phyloP scores from a whole-genome alignment of 352 stramenopile species.

The Phytophthora kernoviae region DNA sequence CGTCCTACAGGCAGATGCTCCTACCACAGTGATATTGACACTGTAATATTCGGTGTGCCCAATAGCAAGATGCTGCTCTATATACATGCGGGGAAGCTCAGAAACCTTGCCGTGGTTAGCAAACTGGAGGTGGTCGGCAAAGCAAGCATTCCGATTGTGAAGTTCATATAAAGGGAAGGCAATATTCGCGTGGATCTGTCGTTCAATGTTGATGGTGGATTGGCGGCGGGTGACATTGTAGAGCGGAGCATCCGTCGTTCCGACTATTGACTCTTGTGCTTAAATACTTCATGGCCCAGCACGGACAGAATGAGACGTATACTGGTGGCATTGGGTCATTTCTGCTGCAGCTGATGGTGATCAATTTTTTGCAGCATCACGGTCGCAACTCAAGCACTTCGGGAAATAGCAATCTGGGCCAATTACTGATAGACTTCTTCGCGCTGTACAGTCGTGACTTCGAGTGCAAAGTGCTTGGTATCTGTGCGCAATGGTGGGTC shows the following conservation, averaged over 20 bases:
- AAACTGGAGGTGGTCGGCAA: slow-evolving; percentile 96
- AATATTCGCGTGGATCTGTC: slow-evolving; percentile 93
- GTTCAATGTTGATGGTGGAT: slow-evolving; percentile 88
- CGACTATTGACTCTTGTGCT: slow-evolving; percentile 93
- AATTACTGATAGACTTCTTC: slow-evolving; percentile 94
- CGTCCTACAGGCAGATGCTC: slow-evolving; percentile 92
- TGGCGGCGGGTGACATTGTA: slow-evolving; percentile 89
- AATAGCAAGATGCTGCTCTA: slow-evolving; percentile 57
- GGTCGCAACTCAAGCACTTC: slow-evolving; percentile 69
- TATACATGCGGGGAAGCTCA: slow-evolving; percentile 54
- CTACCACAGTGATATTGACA: slow-evolving; percentile 94
- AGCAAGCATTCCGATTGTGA: slow-evolving; percentile 95
- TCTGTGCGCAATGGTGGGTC: slow-evolving; percentile 92
- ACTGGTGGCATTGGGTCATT: slow-evolving; percentile 94
- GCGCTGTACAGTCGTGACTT: slow-evolving; percentile 94
- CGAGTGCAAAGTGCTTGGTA: slow-evolving; percentile 93
- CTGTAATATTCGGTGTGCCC: slow-evolving; percentile 87
- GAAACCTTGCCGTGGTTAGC: slow-evolving; percentile 74
- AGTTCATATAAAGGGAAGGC: slow-evolving; percentile 91
- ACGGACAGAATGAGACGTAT: slow-evolving; percentile 95
- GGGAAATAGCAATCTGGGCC: slow-evolving; percentile 94
- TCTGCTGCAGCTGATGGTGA: slow-evolving; percentile 94
- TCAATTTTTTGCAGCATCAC: slow-evolving; percentile 94
- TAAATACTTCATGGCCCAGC: slow-evolving; percentile 96
- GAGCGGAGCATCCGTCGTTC: slow-evolving; percentile 90